phyloP scores from a whole-genome alignment of 352 stramenopile species.

The Peronospora farinosa region DNA sequence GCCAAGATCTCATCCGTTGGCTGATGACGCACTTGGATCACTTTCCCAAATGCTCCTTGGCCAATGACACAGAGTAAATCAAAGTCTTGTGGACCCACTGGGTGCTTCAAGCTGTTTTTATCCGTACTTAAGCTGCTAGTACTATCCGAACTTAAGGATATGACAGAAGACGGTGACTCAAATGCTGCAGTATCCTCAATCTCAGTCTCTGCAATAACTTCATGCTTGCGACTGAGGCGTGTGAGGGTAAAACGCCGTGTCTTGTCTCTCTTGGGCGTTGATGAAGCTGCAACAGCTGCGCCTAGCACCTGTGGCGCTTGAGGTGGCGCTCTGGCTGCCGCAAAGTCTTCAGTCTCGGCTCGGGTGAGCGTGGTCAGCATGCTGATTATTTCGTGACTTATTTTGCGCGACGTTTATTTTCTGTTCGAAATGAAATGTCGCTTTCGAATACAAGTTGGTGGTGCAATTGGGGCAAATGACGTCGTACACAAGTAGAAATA shows the following conservation, averaged over 20 bases:
- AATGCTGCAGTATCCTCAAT: constrained; percentile 9
- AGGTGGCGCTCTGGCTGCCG: constrained; percentile 33
- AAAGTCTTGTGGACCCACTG: constrained; percentile 68
- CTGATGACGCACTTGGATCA: constrained; percentile 80
- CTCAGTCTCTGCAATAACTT: constrained; percentile 26
- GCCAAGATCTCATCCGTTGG: constrained; percentile 67
- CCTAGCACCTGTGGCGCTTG: constrained; percentile 24
- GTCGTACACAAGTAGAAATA: background rate
- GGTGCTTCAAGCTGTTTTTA: constrained; percentile 7
- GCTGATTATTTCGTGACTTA: background rate
- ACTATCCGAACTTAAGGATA: constrained; percentile 6
- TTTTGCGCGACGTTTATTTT: too few species aligned
- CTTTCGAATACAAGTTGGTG: too few species aligned
- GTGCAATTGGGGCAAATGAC: too few species aligned
- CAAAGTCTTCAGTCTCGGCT: constrained; percentile 65
- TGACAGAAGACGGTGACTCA: background rate
- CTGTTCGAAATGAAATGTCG: too few species aligned
- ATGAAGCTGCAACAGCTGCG: background rate
- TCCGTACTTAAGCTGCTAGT: constrained; percentile 18
- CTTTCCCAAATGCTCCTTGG: constrained; percentile 80
- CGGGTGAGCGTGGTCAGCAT: constrained; percentile 39
- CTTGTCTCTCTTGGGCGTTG: background rate
- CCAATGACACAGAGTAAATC: constrained; percentile 80
- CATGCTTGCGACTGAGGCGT: constrained; percentile 16
- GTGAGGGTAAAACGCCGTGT: constrained; percentile 33